Evolutionary conservation across 306 rosid genomes (phyloP), one percentile per base, ranked within the genome.

Genomic region (Hippophae tibetana): DNA sequence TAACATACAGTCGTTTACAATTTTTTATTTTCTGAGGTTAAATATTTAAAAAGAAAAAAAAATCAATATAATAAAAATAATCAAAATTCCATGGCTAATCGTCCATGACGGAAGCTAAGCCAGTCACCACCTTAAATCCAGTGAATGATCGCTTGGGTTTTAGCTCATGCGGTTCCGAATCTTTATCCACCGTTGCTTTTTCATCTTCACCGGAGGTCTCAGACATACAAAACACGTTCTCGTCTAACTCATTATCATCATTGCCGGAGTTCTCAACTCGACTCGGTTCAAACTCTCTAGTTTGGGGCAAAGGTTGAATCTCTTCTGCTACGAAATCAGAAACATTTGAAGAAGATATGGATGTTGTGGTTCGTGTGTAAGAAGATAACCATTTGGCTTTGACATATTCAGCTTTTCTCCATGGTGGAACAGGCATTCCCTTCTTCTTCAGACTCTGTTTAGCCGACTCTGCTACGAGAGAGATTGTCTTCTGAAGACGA

Each of bases 401-500:
- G n/a, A 85, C 80, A 55, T 88, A 88, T 25, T 88, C 94, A 0
- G 49, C 71, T 63, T 77, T 80, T 26, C 94, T 76, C 96, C 96
- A 88, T 5, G 96, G 94, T 5, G 96, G 96, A 53, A 88, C 51
- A 11, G 64, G 81, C 94, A 88, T 78, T 11, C 82, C 94, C 14
- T 77, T 88, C 81, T 78, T 88, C 74, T 78, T 82, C 65, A 88
- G 67, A 68, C 94, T 88, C 82, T 82, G 94, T 59, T 79, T 82
- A 56, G 77, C 84, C 9, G 96, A 90, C 75, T 88, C 96, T 8
- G 96, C 75, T 0, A 81, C 96, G 7, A 85, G 54, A 0, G 78
- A 65, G 27, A 85, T 78, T 11, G 82, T 82, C 65, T 75, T 67
- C 64, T 73, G 76, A 47, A 85, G 79, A 55, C 84, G 73, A 12